phyloP scores from a whole-genome alignment of 2,329 filamentous ascomycete species.

The Dryadomyces quercus-mongolicae region DNA sequence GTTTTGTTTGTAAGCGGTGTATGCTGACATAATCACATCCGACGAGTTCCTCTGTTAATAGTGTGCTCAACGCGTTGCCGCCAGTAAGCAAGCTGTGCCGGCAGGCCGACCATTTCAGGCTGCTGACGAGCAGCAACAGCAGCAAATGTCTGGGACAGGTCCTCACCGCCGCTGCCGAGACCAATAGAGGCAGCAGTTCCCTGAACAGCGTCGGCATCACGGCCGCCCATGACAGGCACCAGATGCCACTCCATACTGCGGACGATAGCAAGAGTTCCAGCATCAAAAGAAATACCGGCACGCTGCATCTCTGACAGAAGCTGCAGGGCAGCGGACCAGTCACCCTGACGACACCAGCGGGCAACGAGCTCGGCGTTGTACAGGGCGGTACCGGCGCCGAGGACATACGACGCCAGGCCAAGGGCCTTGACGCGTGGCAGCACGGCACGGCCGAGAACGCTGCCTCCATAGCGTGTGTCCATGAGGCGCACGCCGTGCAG shows the following conservation, averaged over 20 bases:
- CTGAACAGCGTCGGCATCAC: too few relatives aligned
- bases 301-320: slow-evolving; percentile 55
- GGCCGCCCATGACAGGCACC: background rate
- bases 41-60: background rate
- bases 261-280: slow-evolving; percentile 28
- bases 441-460: slow-evolving; percentile 42
- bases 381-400: slow-evolving; percentile 57
- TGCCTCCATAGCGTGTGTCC: slow-evolving; percentile 36
- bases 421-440: slow-evolving; percentile 56
- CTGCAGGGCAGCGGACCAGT: slow-evolving; percentile 40
- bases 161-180: background rate
- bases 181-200: background rate
- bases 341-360: slow-evolving; percentile 48
- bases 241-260: slow-evolving; percentile 19
- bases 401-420: slow-evolving; percentile 56
- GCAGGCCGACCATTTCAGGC: background rate
- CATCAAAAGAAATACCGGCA: slow-evolving; percentile 46
- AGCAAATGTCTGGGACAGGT: background rate
- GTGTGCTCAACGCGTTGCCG: background rate
- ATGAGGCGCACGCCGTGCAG: slow-evolving; percentile 44
- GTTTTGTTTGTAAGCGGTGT: too few relatives aligned
- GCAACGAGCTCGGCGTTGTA: slow-evolving; percentile 56
- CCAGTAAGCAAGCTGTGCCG: background rate
- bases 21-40: background rate
- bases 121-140: background rate